Conservation (phyloP, 805 yeast species). For the Lachancea meyersii region DNA sequence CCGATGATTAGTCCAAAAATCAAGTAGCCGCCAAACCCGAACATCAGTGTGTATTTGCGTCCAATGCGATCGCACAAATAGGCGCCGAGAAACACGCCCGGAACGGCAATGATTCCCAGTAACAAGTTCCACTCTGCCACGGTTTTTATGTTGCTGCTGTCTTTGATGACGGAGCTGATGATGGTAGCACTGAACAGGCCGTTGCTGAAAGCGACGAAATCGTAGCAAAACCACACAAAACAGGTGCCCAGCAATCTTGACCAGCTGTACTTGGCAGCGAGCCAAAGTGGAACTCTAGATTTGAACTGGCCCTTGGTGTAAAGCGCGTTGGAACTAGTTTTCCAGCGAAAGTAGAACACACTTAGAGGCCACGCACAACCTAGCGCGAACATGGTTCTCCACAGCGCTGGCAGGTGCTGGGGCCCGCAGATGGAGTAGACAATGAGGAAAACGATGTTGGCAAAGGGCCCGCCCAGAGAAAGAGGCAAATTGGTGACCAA, state of each 20-base stretch:
- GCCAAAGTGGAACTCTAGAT: slow-evolving; percentile 49
- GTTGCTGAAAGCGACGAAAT: slow-evolving; percentile 75
- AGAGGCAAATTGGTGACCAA: slow-evolving; percentile 69
- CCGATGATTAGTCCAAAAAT: slow-evolving; percentile 69
- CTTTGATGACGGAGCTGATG: slow-evolving; percentile 45
- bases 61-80: slow-evolving; percentile 58
- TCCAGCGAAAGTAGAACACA: slow-evolving; percentile 65
- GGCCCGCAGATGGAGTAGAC: slow-evolving; percentile 54
- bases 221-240: slow-evolving; percentile 74
- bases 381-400: slow-evolving; percentile 66
- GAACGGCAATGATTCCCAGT: slow-evolving; percentile 58
- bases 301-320: slow-evolving; percentile 61
- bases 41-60: slow-evolving; percentile 62
- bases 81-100: slow-evolving; percentile 71
- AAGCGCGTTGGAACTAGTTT: slow-evolving; percentile 59
- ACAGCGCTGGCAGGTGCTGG: slow-evolving; percentile 43
- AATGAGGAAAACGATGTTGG: slow-evolving; percentile 58
- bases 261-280: slow-evolving; percentile 66
- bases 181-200: slow-evolving; percentile 63
- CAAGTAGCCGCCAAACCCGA: slow-evolving; percentile 66
- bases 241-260: slow-evolving; percentile 60
- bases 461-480: slow-evolving; percentile 75
- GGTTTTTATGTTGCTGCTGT: slow-evolving; percentile 40
- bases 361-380: slow-evolving; percentile 65
- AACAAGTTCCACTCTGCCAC: slow-evolving; percentile 71